Conservation (phyloP, 2,329 filamentous ascomycete species). For the Arthrobotrys megalospora region DNA sequence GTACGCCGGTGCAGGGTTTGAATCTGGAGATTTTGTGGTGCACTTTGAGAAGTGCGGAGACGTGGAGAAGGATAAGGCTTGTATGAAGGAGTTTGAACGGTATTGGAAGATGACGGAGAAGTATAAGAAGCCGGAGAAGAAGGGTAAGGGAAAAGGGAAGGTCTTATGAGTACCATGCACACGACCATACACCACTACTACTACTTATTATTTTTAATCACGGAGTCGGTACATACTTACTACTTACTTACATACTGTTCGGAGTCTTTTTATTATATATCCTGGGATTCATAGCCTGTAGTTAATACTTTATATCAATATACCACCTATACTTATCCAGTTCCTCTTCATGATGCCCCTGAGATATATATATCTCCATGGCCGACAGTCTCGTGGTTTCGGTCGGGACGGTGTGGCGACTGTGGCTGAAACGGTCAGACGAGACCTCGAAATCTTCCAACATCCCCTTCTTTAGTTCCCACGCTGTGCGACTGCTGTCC, state of each 20-base stretch:
- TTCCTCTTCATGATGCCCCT: background rate
- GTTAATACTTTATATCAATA: background rate
- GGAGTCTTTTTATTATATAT: slow-evolving; percentile 12
- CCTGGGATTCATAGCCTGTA: background rate
- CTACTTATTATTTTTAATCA: background rate
- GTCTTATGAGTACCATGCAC: background rate
- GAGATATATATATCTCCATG: background rate
- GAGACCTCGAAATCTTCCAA: slow-evolving; percentile 16
- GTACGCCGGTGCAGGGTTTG: slow-evolving; percentile 73
- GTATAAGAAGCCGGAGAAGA: slow-evolving; percentile 59
- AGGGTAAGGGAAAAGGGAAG: slow-evolving; percentile 15
- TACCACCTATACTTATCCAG: background rate
- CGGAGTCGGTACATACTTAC: slow-evolving; percentile 4
- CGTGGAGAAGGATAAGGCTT: slow-evolving; percentile 72
- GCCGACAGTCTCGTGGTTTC: background rate
- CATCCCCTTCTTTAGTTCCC: slow-evolving; percentile 29
- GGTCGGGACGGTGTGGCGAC: slow-evolving; percentile 3
- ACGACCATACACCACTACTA: background rate
- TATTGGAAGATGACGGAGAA: slow-evolving; percentile 67
- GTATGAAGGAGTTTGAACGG: slow-evolving; percentile 79
- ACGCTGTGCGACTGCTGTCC: slow-evolving; percentile 19
- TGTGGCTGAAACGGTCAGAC: slow-evolving; percentile 27
- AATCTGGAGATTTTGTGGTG: slow-evolving; percentile 87
- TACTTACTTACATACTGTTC: background rate
- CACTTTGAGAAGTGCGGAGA: slow-evolving; percentile 80